Evolutionary conservation across 257 asterid genomes (phyloP), one percentile per base, ranked within the genome.

Genomic region (Solanum sejunctum): DNA sequence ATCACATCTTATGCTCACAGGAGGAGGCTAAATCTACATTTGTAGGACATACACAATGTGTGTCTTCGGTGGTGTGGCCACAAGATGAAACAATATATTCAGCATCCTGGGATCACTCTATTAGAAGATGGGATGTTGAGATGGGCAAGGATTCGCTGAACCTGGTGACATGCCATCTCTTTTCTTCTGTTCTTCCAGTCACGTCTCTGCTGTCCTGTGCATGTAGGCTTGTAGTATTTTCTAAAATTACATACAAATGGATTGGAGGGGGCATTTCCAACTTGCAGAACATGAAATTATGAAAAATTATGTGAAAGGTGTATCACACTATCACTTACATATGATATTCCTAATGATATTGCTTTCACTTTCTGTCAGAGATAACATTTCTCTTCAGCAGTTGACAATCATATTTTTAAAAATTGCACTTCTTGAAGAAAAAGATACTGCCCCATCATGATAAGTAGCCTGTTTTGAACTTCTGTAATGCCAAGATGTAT

Each of bases 61-160:
- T 95, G 81, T 91, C 98, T 83, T 89, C 98, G 73, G 95, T 94
- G 49, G 91, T 88, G 86, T 97, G 99, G 99, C 96, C 98, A 20
- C 87, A 90, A 83, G 89, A 55, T 80, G 92, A 82, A 67, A 88
- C 94, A 85, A 87, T 97, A 61, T 95, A 91, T 88, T 97, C 99
- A 61, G 94, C 96, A 64, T 94, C 99, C 80, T 97, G 98, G 98
- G 99, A 97, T 90, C 98, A 95, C 87, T 91, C 98, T 85, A 92
- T 95, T 82, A 92, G 94, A 91, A 93, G 91, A 88, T 97, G 99
- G 99, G 98, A 97, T 88, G 99, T 93, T 87, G 97, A 89, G 91
- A 92, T 93, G 6, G 97, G 98, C 88, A 92, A 91, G 89, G 94
- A 93, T 87, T 85, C 91, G 64, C 66, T 89, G 67, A 92, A 81